Evolutionary conservation across 768 basidiomycete species (phyloP), one percentile per base, ranked within the genome.

Genomic region (Suillus bovinus): DNA sequence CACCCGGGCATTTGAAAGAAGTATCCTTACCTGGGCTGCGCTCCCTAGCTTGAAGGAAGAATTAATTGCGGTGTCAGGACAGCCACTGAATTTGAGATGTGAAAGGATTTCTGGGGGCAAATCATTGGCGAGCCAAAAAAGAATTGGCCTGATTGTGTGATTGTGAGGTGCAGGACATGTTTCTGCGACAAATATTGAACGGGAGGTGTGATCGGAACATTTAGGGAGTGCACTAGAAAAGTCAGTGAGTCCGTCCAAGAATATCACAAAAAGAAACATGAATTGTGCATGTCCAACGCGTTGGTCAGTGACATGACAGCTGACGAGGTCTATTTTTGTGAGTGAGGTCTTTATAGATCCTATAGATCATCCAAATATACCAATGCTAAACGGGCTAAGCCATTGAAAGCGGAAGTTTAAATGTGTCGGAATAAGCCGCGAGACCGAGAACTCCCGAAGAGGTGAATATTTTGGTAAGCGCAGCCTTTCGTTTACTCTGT

Each of bases 11-110:
- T 13, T 46, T 22, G 22, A 24, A 14, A 46, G 24, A 46, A 24
- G 5, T 20, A 24, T 36, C 54, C 71, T 58, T 65, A 81, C 85
- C 78, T 86, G 85, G 2, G 86, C 84, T 47, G 80, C 80, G 10
- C 77, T 72, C 2, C 83, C 85, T 9, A 87, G 68, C 58, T 74
- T 80, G 68, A 87, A 87, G 0, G 84, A 84, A 1, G 85, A 87
- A 55, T 82, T 74, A 7, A 86, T 74, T 1, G 78, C 76, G 5
- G 73, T 71, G 64, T 84, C 80, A 10, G 84, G 74, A 41, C 78
- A 66, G 17, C 74, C 73, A 13, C 65, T 70, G 7, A 86, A 66
- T 7, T 67, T 69, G 17, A 86, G 67, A 39, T 75, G 66, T 20
- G 72, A 65, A 0, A 85, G 65, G 11, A 71, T 69, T n/a, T 74